These are phyloP conservation scores for Pichia californica DNA, from an alignment of 805 yeast genomes.

Conservation along the genomic window DNA sequence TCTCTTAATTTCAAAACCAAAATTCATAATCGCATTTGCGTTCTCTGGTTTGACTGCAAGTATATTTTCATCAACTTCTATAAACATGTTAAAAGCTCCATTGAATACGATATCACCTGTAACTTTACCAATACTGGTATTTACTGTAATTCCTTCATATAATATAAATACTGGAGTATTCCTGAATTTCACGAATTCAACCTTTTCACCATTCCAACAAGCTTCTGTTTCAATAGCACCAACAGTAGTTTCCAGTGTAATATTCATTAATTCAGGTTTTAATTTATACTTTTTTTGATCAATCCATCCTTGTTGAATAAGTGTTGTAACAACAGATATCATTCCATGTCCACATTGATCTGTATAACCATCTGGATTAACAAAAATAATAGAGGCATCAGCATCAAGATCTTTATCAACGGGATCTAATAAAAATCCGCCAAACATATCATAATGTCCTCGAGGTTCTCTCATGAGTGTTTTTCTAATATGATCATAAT, in stretches of 20 bases:
- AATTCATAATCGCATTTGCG: constrained; percentile 13
- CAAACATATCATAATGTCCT: constrained; percentile 28
- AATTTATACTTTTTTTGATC: constrained; percentile 14
- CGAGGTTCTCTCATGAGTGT: constrained; percentile 25
- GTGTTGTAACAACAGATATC: constrained; percentile 20
- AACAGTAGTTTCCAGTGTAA: constrained; percentile 22
- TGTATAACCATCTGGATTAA: constrained; percentile 24
- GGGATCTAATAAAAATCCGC: constrained; percentile 21
- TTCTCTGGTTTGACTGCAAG: constrained; percentile 17
- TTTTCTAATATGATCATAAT: constrained; percentile 21
- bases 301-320: constrained; percentile 17
- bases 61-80: constrained; percentile 11
- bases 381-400: constrained; percentile 22
- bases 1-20: constrained; percentile 20
- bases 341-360: constrained; percentile 29
- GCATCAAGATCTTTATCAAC: constrained; percentile 11
- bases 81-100: constrained; percentile 24
- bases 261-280: constrained; percentile 19
- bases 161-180: constrained; percentile 22
- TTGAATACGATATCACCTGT: constrained; percentile 24
- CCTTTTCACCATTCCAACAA: constrained; percentile 21
- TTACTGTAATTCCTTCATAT: constrained; percentile 13
- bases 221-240: constrained; percentile 20
- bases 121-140: constrained; percentile 15
- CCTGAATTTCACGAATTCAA: constrained; percentile 19